Evolutionary conservation across 106 monocot species (phyloP), one percentile per base, ranked within the genome.

Genomic region (Hemerocallis citrina): DNA sequence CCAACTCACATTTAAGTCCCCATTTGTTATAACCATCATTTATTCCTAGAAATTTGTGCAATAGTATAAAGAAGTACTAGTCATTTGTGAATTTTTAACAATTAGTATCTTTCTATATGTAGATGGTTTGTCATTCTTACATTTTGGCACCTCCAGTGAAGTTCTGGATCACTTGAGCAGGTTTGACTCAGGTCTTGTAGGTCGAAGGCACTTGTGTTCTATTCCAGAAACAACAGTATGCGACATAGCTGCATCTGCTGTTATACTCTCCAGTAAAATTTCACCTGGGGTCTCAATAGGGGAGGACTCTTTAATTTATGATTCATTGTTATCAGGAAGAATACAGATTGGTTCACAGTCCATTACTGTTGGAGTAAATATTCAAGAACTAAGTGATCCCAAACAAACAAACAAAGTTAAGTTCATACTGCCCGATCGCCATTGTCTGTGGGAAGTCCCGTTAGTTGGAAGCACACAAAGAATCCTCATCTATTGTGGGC

Each of bases 401-500:
- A 50, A 62, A 34, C 25, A 36, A 25, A 23, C 13, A 21, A 55
- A 61, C 34, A 50, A 28, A 34, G n/a, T 32, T 16, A 32, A 36
- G 16, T 91, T 87, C 32, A 56, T 82, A 22, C 68, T 96, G 47
- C 91, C 91, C 56, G 79, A 84, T 64, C 78, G 79, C 8, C 86
- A 91, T 64, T 96, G 91, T 63, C 73, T 96, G 28, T 96, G 96
- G 96, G 84, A 96, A 76, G 87, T 91, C 42, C 96, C 96, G 13
- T 71, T 96, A 48, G 64, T 85, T 36, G 81, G 79, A 24, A 59
- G 34, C 38, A 34, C 29, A 15, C 72, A 44, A 71, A 87, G 67
- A 52, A 65, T 88, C 16, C 39, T 87, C 30, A 61, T 96, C 14
- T 96, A 81, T 65, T 91, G 96, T 71, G 91, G 96, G 11, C 67